Base-by-base conservation (phyloP, 2,329 filamentous ascomycete genomes). In the Claviceps purpurea region DNA sequence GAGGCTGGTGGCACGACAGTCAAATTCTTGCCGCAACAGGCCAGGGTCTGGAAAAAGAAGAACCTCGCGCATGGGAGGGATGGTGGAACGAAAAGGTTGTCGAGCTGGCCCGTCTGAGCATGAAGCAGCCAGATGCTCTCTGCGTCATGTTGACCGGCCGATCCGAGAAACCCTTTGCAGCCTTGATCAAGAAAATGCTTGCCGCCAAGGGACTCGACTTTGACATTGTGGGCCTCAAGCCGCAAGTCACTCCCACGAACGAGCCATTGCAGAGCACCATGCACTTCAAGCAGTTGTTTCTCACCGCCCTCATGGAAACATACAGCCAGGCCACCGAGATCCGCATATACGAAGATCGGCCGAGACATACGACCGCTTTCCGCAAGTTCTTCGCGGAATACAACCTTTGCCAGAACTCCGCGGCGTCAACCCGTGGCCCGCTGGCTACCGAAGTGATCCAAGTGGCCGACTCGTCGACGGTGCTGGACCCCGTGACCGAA, bases 11-110 rank as follows among this genome's bases (percentile, higher is more conserved):
- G 93, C 93, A 98, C 68, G 90, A 97, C 63, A 79, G 81, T 44
- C 81, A 81, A 56, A 90, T 98, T 56, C 81, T 98, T 24, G 81
- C 85, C 11, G 84, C 90, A 2, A 95, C 89, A 1, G 93, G 93
- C 50, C 78, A 89, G 53, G 93, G 93, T 16, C 65, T 84, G 5
- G 87, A 88, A 50, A 79, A 79, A 53, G 93, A 97, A 68, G 90
- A 97, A 66, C 73, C 78, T 43, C 81, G 82, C 24, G 90, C 79
- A 10, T 98, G 91, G 91, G 73, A 86, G 53, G 89, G 89, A 39
- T 96, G 88, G 86, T 98, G 93, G 93, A 97, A 97, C 63, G 91
- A 97, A 64, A 82, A 85, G 60, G 84, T 98, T 54, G 83, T 81
- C 51, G 79, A 89, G 60, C 78, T 97, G 34, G 89, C 94, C 42